These are phyloP conservation scores for Boletus fagicola DNA, from an alignment of 768 basidiomycete species.

Conservation along the genomic window DNA sequence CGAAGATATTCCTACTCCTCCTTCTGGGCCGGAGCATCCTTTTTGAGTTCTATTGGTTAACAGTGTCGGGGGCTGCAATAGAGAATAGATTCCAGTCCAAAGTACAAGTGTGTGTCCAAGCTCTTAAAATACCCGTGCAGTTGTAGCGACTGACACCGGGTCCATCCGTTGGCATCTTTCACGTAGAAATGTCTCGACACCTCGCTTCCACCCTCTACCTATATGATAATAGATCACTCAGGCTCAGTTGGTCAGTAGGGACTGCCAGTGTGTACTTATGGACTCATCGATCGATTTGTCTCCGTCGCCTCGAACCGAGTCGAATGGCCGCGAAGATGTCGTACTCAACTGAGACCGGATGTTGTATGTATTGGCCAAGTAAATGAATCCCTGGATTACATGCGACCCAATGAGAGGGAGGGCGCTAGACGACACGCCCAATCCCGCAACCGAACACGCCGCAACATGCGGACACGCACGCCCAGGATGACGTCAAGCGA, in stretches of 20 bases:
- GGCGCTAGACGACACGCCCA: neutral
- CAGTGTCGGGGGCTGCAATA: neutral
- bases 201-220: neutral
- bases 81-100: no score
- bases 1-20: no score
- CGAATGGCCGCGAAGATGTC: neutral
- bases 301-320: neutral
- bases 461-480: neutral
- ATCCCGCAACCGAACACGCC: constrained; percentile 11
- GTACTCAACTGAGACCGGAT: neutral
- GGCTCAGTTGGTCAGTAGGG: neutral
- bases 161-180: neutral
- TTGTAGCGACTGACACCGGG: neutral
- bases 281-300: neutral
- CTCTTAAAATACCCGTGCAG: no score
- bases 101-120: neutral
- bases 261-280: neutral
- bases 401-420: neutral
- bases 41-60: neutral
- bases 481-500: constrained; percentile 8
- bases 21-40: neutral
- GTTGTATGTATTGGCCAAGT: neutral
- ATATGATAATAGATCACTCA: neutral
- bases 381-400: neutral
- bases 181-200: neutral